These are phyloP conservation scores for Yarrowia alimentaria DNA, from an alignment of 805 yeast genomes.

Conservation along the genomic window DNA sequence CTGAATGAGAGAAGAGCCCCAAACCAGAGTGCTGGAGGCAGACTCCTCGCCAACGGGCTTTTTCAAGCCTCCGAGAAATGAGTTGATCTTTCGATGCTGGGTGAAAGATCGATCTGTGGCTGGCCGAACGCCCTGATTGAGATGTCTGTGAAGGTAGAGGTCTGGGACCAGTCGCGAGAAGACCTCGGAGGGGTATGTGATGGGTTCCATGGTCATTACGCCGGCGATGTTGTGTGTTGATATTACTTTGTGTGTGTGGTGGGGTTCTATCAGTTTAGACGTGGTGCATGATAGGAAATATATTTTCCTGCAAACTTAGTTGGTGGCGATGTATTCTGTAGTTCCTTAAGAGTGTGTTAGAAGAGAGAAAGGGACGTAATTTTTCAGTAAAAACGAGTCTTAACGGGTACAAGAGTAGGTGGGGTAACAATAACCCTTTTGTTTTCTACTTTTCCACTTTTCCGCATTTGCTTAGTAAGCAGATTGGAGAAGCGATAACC, in stretches of 20 bases:
- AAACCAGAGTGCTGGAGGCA: conserved; percentile 36
- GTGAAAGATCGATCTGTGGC: conserved; percentile 59
- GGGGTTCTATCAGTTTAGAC: background rate
- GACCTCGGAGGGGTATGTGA: conserved; percentile 76
- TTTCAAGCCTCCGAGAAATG: conserved; percentile 35
- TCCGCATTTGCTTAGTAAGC: too few species aligned
- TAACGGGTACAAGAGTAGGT: too few species aligned
- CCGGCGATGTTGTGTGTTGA: background rate
- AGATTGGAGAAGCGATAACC: too few species aligned
- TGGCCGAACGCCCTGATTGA: conserved; percentile 74
- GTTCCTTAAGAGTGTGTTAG: too few species aligned
- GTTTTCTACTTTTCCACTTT: too few species aligned
- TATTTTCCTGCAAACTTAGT: conserved; percentile 31
- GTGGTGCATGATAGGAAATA: conserved; percentile 25
- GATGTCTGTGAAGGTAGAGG: conserved; percentile 72
- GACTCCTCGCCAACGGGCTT: conserved; percentile 31
- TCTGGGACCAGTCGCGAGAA: conserved; percentile 85
- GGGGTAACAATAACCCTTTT: too few species aligned
- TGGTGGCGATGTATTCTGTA: background rate
- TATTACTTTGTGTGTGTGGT: background rate
- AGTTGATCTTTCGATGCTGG: conserved; percentile 63
- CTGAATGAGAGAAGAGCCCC: conserved; percentile 69
- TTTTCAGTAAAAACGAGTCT: too few species aligned
- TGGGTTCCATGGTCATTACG: conserved; percentile 41
- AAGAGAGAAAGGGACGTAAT: too few species aligned